Percentiles rank a stretch among this genome's conserved stretches.
Conservation (phyloP, 2,329 filamentous ascomycete species). For the Pseudogymnoascus sp. region DNA sequence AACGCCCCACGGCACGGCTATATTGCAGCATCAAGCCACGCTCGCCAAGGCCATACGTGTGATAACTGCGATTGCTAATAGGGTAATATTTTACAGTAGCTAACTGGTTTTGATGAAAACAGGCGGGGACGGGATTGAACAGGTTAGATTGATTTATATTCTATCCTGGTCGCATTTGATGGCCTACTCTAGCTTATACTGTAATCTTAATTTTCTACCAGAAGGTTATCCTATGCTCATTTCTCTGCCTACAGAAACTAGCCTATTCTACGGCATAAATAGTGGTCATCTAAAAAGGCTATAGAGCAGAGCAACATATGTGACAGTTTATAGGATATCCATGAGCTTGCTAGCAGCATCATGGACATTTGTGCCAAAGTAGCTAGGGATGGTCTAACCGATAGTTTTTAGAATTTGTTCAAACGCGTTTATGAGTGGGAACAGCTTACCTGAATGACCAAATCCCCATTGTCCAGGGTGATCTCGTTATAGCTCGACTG, state of each 20-base stretch:
- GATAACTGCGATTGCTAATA: neutral
- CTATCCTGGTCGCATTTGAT: neutral
- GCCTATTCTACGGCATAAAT: neutral
- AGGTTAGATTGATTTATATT: neutral
- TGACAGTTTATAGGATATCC: conserved; percentile 23
- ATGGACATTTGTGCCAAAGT: conserved; percentile 34
- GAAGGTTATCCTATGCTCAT: neutral
- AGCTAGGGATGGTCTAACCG: conserved; percentile 29
- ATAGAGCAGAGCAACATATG: neutral
- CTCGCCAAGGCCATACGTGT: neutral
- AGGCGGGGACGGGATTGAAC: neutral
- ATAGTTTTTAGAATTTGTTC: conserved; percentile 12
- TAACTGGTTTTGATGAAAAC: neutral
- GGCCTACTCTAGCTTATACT: neutral
- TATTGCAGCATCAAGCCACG: neutral
- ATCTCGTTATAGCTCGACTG: conserved; percentile 31
- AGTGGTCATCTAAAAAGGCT: neutral
- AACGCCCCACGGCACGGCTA: neutral
- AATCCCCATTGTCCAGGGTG: conserved; percentile 41
- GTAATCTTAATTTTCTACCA: neutral
- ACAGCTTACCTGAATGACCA: conserved; percentile 44
- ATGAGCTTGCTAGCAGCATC: conserved; percentile 32
- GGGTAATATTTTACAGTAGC: neutral
- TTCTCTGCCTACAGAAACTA: neutral
- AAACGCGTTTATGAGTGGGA: neutral